Conservation (phyloP, 1,284 basidiomycete genomes). For the Marasmius oreades region DNA sequence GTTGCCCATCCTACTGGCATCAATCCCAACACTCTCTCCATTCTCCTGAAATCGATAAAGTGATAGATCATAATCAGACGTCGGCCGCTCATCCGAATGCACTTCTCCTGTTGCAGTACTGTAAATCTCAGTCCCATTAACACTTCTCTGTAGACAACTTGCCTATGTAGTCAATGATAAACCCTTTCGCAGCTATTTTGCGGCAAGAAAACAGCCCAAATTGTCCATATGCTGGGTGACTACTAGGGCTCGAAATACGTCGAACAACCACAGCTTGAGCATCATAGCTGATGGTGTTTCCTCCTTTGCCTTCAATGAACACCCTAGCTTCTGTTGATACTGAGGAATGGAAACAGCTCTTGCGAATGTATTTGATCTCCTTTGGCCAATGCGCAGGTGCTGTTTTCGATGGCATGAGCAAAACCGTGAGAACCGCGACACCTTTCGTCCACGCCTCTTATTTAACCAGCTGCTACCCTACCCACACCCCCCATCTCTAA, state of each 20-base stretch:
- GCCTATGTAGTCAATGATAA: conserved; percentile 80
- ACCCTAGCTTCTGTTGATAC: conserved; percentile 36
- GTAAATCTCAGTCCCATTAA: not conserved
- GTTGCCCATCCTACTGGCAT: conserved; percentile 76
- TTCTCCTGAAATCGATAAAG: conserved; percentile 53
- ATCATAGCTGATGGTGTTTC: conserved; percentile 13
- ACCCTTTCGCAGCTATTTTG: conserved; percentile 62
- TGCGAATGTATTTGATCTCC: conserved; percentile 41
- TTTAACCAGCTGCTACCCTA: conserved; percentile 4
- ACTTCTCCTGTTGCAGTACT: conserved; percentile 50
- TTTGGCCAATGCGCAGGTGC: conserved; percentile 50
- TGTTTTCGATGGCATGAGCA: conserved; percentile 19
- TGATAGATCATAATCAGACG: conserved; percentile 85
- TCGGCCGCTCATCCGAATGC: conserved; percentile 67
- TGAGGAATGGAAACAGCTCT: conserved; percentile 50
- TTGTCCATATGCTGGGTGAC: conserved; percentile 82
- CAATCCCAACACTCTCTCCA: conserved; percentile 61
- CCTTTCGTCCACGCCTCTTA: not conserved
- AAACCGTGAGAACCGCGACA: not conserved
- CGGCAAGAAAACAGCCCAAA: conserved; percentile 76
- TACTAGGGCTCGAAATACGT: conserved; percentile 34
- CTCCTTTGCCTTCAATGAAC: conserved; percentile 24
- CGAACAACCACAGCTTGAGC: conserved; percentile 39
- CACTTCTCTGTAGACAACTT: conserved; percentile 1
- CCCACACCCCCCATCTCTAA: conserved; percentile 5